phyloP scores from a whole-genome alignment of 352 stramenopile genomes.

The Phytophthora fragariae region DNA sequence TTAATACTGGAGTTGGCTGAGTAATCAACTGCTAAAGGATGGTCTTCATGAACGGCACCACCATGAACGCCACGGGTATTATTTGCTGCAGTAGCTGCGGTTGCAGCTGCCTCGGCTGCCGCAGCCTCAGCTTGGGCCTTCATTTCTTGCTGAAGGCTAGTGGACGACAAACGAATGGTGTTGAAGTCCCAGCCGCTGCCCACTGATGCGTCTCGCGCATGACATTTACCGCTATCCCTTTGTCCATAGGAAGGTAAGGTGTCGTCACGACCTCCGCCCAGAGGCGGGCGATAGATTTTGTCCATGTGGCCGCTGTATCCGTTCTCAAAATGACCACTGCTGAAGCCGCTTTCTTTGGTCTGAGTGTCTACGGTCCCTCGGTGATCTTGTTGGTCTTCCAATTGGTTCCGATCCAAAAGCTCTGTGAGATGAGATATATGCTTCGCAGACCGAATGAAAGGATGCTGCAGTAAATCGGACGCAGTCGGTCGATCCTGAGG shows the following conservation, averaged over 20 bases:
- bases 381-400: constrained; percentile 36
- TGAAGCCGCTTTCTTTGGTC: constrained; percentile 14
- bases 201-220: constrained; percentile 49
- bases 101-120: constrained; percentile 12
- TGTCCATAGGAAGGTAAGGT: constrained; percentile 39
- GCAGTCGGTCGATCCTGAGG: constrained; percentile 87
- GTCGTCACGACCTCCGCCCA: constrained; percentile 29
- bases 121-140: constrained; percentile 34
- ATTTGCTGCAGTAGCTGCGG: constrained; percentile 10
- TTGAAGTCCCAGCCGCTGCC: constrained; percentile 85
- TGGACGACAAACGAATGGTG: constrained; percentile 66
- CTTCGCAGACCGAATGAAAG: constrained; percentile 83
- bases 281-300: constrained; percentile 22
- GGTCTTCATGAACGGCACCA: background rate
- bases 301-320: constrained; percentile 23
- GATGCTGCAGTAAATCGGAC: constrained; percentile 83
- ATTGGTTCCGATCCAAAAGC: constrained; percentile 60
- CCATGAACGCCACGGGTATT: background rate
- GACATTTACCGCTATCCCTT: constrained; percentile 45
- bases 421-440: constrained; percentile 77
- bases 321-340: constrained; percentile 26
- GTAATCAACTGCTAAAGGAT: background rate
- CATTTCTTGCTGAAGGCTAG: constrained; percentile 44
- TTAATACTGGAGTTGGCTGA: constrained; percentile 7
- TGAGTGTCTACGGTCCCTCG: constrained; percentile 15